These are phyloP conservation scores for Colletotrichum chlorophyti DNA, from an alignment of 2,329 filamentous ascomycete species.

Conservation along the genomic window DNA sequence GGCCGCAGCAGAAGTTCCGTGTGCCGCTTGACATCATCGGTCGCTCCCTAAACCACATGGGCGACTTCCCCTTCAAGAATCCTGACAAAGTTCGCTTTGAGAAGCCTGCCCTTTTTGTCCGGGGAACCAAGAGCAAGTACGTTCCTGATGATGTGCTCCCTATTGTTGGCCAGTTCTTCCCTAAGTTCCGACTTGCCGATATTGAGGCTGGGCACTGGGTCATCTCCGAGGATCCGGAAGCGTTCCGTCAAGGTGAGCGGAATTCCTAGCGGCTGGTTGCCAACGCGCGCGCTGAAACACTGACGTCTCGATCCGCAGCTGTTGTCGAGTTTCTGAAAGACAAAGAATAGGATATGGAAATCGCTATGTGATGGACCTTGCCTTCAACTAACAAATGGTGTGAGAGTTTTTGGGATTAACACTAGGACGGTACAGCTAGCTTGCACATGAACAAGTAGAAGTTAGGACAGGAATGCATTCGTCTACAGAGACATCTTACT, in stretches of 20 bases:
- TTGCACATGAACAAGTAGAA: no score
- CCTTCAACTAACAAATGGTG: no score
- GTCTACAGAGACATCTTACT: no score
- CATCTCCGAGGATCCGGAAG: conserved; percentile 85
- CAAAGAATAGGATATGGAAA: conserved; percentile 47
- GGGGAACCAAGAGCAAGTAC: conserved; percentile 80
- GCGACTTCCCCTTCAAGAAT: conserved; percentile 86
- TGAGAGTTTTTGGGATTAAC: no score
- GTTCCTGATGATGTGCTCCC: conserved; percentile 82
- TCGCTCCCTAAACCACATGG: conserved; percentile 74
- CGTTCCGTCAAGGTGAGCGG: conserved; percentile 73
- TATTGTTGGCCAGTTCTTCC: conserved; percentile 84
- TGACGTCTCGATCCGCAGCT: conserved; percentile 45
- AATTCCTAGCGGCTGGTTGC: background rate
- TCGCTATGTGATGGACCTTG: background rate
- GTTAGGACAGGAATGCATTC: no score
- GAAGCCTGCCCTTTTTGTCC: conserved; percentile 81
- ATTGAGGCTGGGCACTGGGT: conserved; percentile 87
- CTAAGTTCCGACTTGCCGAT: conserved; percentile 74
- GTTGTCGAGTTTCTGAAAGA: conserved; percentile 68
- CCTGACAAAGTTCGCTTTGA: conserved; percentile 72
- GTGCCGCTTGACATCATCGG: conserved; percentile 79
- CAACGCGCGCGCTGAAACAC: no score
- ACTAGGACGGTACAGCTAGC: no score
- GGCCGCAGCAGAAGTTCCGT: conserved; percentile 72